Base-by-base conservation (phyloP, 2,329 filamentous ascomycete genomes). In the Lachnellula subtilissima region DNA sequence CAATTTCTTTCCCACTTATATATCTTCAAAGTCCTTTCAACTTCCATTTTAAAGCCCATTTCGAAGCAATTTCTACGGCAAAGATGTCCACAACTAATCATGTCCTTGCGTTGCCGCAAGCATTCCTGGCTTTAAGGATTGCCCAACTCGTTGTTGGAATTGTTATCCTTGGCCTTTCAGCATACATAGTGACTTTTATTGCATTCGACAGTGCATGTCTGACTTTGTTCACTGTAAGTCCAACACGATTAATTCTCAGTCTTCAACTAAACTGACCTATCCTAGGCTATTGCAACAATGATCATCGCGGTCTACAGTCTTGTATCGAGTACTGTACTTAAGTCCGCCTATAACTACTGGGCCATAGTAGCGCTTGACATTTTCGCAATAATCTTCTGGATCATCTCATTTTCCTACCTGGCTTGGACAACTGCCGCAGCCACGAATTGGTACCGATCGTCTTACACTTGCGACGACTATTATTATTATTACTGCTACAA, bases 371-470 rank as follows among this genome's bases (percentile, higher is more conserved):
- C 70, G 22, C 70, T 83, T 39, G 80, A 84, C 59, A 73, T 78
- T 19, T 73, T 78, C 55, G 73, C 79, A 32, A 65, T 78, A 52
- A 57, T 84, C 54, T 78, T 83, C 67, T 84, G 80, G 81, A 69
- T 80, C 37, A 58, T 62, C 45, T 63, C 59, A 1, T 62, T 63
- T 48, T 51, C 61, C 1, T 40, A 60, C 15, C 35, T 58, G 9
- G 64, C 61, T 2, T 60, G 48, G 2, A 59, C 61, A 49, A 56
- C 61, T 5, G 56, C 58, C 14, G 32, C 12, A 15, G 55, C 49
- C 12, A n/a, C 22, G 7, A 3, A 15, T 4, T 50, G 17, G 17
- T 50, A 32, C 11, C 32, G 55, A 28, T 37, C 42, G n/a, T 54
- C 39, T 14, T 61, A 57, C 36, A 37, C 56, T 3, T 53, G 39